Evolutionary conservation across 805 yeast genomes (phyloP), one percentile per base, ranked within the genome.

Genomic region (Cyberlindnera petersonii): DNA sequence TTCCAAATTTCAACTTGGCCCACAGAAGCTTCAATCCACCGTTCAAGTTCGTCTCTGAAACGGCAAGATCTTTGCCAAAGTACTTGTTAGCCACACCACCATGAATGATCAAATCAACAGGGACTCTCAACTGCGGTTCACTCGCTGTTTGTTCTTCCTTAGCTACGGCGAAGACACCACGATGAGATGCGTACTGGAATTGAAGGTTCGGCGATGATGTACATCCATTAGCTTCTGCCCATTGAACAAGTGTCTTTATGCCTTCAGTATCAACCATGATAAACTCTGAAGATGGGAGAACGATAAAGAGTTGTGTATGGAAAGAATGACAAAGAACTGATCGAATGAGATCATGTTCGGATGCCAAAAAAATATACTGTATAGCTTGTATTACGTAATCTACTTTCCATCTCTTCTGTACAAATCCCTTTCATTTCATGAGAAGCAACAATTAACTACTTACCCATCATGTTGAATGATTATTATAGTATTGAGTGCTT

Each of bases 221-320:
- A 2, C 66, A 59, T 0, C 76, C 76, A 38, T 65, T 49, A 0
- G 36, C 29, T 6, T 22, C 30, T 0, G 74, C 74, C 77, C 77
- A 69, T 3, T 29, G 10, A 8, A 41, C 24, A 10, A 42, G 31
- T 14, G 11, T 22, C 4, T 5, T n/a, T 11, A 31, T 31, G 4
- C 33, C 33, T 26, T 31, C 19, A 3, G 21, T 6, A 14, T 18
- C 30, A 14, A 35, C 23, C 39, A 36, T 36, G 8, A 8, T 22
- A 23, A n/a, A n/a, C n/a, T n/a, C n/a, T n/a, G n/a, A n/a, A n/a
- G n/a, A n/a, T n/a, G n/a, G n/a, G n/a, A n/a, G n/a, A n/a, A n/a
- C n/a, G n/a, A n/a, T n/a, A n/a, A n/a, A n/a, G n/a, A n/a, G n/a
- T n/a, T n/a, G n/a, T n/a, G n/a, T n/a, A n/a, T n/a, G n/a, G n/a